Evolutionary conservation across 1,284 basidiomycete species (phyloP).

Genomic region (Phellinidium pouzarii): DNA sequence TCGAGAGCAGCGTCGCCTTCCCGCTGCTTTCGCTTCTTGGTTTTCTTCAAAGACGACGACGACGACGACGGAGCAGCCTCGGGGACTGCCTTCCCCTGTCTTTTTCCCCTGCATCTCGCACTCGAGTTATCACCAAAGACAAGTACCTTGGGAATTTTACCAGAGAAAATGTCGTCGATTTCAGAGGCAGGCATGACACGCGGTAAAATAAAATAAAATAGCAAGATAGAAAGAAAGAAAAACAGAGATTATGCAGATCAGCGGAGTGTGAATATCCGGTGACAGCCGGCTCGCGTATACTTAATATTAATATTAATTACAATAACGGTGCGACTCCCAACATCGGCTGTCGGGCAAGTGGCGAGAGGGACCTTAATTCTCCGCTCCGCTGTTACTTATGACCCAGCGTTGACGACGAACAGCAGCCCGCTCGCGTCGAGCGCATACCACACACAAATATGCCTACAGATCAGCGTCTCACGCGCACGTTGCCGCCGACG

Average conservation of each 20-base stretch:
- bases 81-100: background rate
- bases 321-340: too few species aligned
- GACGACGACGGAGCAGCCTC: background rate
- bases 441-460: too few species aligned
- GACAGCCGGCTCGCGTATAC: too few species aligned
- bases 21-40: constrained; percentile 15
- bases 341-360: too few species aligned
- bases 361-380: too few species aligned
- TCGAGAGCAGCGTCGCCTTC: background rate
- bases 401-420: too few species aligned
- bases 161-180: constrained; percentile 19
- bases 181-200: constrained; percentile 16
- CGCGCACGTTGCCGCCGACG: background rate
- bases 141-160: constrained; percentile 2
- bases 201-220: too few species aligned
- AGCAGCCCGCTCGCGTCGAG: too few species aligned
- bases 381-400: too few species aligned
- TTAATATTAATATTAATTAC: too few species aligned
- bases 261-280: background rate
- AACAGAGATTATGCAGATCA: background rate
- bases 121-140: too few species aligned
- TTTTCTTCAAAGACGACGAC: constrained; percentile 7
- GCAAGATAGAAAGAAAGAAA: background rate
- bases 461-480: too few species aligned
- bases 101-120: background rate